Evolutionary conservation across 495 filamentous ascomycete species (phyloP).

Genomic region (Platismatia glauca): DNA sequence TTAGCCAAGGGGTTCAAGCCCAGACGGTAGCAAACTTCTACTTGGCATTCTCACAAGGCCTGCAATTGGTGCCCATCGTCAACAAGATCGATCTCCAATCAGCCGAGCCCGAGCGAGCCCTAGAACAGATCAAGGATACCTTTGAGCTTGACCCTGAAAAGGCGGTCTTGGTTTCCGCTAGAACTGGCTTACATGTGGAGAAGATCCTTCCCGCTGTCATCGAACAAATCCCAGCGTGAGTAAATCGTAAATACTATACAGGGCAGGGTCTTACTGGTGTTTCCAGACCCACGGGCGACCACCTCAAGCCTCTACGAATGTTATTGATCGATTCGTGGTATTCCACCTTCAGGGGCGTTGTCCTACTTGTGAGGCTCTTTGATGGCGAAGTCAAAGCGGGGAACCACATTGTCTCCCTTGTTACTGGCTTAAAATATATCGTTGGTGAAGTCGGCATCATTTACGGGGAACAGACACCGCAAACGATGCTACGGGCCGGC

Average conservation of each 20-base stretch:
- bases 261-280: conserved; percentile 8
- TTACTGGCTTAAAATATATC: conserved; percentile 74
- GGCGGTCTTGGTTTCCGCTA: conserved; percentile 83
- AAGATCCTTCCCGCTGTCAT: conserved; percentile 74
- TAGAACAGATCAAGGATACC: conserved; percentile 73
- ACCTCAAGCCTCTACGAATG: conserved; percentile 62
- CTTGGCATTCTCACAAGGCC: conserved; percentile 82
- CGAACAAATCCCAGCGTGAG: conserved; percentile 66
- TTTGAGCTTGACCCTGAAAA: conserved; percentile 80
- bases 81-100: conserved; percentile 93
- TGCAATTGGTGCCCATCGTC: conserved; percentile 80
- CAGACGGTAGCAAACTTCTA: conserved; percentile 98
- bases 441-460: conserved; percentile 97
- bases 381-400: conserved; percentile 77
- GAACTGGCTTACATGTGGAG: conserved; percentile 82
- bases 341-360: conserved; percentile 86
- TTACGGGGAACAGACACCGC: conserved; percentile 81
- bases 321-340: conserved; percentile 97
- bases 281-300: conserved; percentile 58
- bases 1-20: conserved; percentile 75
- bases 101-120: conserved; percentile 72
- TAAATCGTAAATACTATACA: conserved; percentile 4
- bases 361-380: conserved; percentile 84
- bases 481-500: conserved; percentile 70
- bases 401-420: conserved; percentile 75